Base-by-base conservation (phyloP, 208 protist genomes). In the Wallacemonas rigidus region DNA sequence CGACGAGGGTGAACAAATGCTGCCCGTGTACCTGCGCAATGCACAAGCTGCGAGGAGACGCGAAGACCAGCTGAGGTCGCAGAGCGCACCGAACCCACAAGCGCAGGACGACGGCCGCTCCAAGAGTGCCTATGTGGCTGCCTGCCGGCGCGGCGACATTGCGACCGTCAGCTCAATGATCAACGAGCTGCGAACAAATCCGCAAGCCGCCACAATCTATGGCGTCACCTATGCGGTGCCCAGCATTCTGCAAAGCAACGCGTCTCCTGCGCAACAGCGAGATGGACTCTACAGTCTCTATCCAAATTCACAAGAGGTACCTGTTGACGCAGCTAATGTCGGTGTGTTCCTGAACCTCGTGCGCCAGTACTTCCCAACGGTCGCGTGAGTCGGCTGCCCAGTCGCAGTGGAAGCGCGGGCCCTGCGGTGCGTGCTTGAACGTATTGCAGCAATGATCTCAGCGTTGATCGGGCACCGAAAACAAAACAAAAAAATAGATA, bases 211-310 rank as follows among this genome's bases (percentile, higher is more conserved):
- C 17, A 75, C 68, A 35, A 86, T 76, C 57, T 90, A 90, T 61
- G 87, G 87, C 36, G 81, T 95, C 7, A 91, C 85, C 3, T 92
- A 88, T 72, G 85, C 83, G 45, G 73, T 91, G 2, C 90, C 87
- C 36, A 87, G 77, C 69, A 68, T 69, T 9, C 35, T 86, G 54
- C 77, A 82, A 50, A 72, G 76, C 39, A 71, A 77, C 36, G 75
- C 77, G 7, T 79, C 81, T 0, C 43, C 75, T 2, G 82, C 79
- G 43, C 81, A 92, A 61, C 65, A 68, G 35, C 39, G 17, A 38
- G 75, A 48, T 3, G 85, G 80, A 11, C 57, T 90, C 1, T 75
- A 83, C 69, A 74, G 71, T 2, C 64, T 90, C 2, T 81, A 82
- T 36, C 78, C 79, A 1, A 75, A 77, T 17, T 81, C 77, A 7